Conservation (phyloP, 352 stramenopile genomes). For the Plasmopara halstedii region DNA sequence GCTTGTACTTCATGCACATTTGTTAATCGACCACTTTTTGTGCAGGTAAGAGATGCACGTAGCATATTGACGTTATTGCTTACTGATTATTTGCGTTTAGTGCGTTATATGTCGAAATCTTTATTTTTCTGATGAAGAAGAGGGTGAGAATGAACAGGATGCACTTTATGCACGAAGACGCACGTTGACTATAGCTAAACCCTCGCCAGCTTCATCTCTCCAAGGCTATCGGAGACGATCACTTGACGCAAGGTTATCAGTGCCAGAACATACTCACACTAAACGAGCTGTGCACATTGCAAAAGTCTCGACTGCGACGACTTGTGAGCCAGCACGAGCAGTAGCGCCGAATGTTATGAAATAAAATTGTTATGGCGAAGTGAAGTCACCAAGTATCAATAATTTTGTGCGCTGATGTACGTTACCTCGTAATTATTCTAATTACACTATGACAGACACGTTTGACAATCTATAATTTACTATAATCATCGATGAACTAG, state of each 20-base stretch:
- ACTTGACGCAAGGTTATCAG: conserved; percentile 14
- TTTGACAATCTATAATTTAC: background rate
- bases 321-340: conserved; percentile 10
- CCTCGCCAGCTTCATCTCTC: conserved; percentile 3
- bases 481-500: conserved; percentile 7
- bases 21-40: conserved; percentile 42
- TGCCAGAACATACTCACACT: conserved; percentile 7
- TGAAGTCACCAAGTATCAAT: background rate
- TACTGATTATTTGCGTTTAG: conserved; percentile 15
- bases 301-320: conserved; percentile 14
- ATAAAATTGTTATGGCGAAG: conserved; percentile 9
- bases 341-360: conserved; percentile 10
- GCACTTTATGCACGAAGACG: conserved; percentile 13
- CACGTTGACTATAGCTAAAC: conserved; percentile 13
- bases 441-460: background rate
- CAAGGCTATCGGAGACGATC: conserved; percentile 10
- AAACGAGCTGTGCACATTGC: conserved; percentile 17
- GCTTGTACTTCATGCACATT: conserved; percentile 58
- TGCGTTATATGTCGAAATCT: conserved; percentile 44
- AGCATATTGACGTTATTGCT: background rate
- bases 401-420: background rate
- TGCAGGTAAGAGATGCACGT: conserved; percentile 37
- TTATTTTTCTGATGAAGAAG: conserved; percentile 27
- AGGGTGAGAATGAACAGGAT: conserved; percentile 16
- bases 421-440: background rate